Percentiles rank a stretch among this genome's conserved stretches.
Evolutionary conservation across 345 rosid genomes (phyloP).

Genomic region (Dipteronia sinensis): DNA sequence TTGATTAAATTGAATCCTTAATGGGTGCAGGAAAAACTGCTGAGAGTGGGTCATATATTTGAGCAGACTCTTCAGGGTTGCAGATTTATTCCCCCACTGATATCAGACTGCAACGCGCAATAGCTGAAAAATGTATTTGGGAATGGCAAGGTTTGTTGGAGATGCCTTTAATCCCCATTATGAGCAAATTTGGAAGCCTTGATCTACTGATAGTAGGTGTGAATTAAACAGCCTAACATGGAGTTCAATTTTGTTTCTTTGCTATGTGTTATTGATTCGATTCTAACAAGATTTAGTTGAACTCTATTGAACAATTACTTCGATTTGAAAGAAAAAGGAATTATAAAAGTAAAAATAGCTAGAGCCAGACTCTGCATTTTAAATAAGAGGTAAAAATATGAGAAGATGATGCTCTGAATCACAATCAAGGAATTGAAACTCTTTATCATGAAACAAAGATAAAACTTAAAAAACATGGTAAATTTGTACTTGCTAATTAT

Average conservation of each 20-base stretch:
- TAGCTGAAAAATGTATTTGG: neutral
- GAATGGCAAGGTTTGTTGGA: neutral
- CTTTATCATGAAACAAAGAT: neutral
- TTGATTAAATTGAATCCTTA: constrained; percentile 1
- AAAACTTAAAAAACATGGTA: neutral
- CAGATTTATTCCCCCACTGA: constrained; percentile 72
- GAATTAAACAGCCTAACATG: neutral
- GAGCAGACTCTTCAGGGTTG: constrained; percentile 79
- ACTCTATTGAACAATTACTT: neutral
- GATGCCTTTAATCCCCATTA: neutral
- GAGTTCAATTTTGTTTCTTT: neutral
- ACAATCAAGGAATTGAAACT: neutral
- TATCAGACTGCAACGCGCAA: constrained; percentile 20
- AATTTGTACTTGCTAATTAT: neutral
- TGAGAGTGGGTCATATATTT: constrained; percentile 79
- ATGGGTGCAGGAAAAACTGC: constrained; percentile 63
- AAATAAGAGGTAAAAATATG: neutral
- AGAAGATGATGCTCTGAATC: neutral
- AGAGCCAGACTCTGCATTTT: neutral
- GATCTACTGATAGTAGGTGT: neutral
- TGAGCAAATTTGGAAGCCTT: neutral
- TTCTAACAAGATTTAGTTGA: neutral
- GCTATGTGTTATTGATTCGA: neutral
- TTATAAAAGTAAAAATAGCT: neutral
- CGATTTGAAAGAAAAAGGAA: neutral